These are phyloP conservation scores for Colletotrichum magnum DNA, from an alignment of 2,329 filamentous ascomycete genomes.

Conservation along the genomic window DNA sequence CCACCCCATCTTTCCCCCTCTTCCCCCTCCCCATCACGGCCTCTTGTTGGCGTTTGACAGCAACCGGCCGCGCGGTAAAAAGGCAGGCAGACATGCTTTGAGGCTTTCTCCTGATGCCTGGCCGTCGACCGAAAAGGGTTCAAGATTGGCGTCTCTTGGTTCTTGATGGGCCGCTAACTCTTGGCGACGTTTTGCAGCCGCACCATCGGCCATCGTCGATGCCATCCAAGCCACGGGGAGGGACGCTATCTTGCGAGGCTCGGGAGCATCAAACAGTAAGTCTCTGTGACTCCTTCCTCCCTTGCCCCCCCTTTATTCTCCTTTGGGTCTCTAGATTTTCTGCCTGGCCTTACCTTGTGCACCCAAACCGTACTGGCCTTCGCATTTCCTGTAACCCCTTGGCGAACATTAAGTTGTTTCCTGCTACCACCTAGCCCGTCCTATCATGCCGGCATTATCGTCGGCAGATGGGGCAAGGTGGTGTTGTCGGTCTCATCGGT, in stretches of 20 bases:
- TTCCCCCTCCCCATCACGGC: neutral
- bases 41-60: too few relatives aligned
- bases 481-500: neutral
- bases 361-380: neutral
- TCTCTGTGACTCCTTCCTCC: conserved; percentile 45
- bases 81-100: conserved; percentile 8
- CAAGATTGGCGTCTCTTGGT: conserved; percentile 16
- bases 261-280: conserved; percentile 86
- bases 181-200: conserved; percentile 62
- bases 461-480: conserved; percentile 17
- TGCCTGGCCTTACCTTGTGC: too few relatives aligned
- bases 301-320: conserved; percentile 1
- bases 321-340: too few relatives aligned
- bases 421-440: conserved; percentile 26
- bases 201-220: conserved; percentile 89
- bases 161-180: conserved; percentile 22
- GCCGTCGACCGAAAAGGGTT: neutral
- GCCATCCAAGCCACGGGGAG: conserved; percentile 91
- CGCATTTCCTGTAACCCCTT: conserved; percentile 32
- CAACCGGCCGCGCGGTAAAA: too few relatives aligned
- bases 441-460: conserved; percentile 22
- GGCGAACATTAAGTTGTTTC: conserved; percentile 31
- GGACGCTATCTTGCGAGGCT: conserved; percentile 94
- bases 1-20: neutral
- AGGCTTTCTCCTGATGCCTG: conserved; percentile 15